These are phyloP conservation scores for Daedalea quercina DNA, from an alignment of 768 basidiomycete species.

Conservation along the genomic window DNA sequence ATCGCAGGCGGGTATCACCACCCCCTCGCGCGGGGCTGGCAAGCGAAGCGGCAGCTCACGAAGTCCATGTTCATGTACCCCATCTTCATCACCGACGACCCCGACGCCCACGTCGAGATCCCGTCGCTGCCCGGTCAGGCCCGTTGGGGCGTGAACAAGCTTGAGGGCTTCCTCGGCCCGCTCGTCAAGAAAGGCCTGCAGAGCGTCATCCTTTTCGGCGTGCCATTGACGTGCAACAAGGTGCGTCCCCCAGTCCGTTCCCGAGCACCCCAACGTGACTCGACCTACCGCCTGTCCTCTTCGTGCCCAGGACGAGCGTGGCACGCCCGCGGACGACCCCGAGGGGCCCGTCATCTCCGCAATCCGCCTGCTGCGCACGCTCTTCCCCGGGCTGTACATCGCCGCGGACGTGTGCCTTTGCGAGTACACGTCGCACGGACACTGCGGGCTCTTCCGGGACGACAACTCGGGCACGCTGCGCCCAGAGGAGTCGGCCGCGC, in stretches of 20 bases:
- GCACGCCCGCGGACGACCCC: conserved; percentile 86
- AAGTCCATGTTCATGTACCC: conserved; percentile 99
- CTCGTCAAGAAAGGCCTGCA: conserved; percentile 84
- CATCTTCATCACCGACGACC: conserved; percentile 95
- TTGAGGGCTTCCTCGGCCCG: conserved; percentile 83
- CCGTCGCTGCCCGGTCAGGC: conserved; percentile 77
- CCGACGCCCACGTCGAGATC: conserved; percentile 76
- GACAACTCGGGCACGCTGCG: conserved; percentile 79
- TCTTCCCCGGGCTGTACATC: conserved; percentile 85
- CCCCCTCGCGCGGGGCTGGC: conserved; percentile 84
- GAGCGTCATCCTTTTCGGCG: conserved; percentile 94
- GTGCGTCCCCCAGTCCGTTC: conserved; percentile 28
- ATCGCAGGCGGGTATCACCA: conserved; percentile 94
- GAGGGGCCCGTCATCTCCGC: conserved; percentile 90
- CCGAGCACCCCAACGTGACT: background rate
- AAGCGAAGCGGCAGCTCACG: conserved; percentile 69
- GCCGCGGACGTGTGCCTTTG: conserved; percentile 98
- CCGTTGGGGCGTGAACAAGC: conserved; percentile 91
- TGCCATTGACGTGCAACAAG: conserved; percentile 76
- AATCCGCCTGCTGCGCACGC: conserved; percentile 65
- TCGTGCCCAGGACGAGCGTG: conserved; percentile 58
- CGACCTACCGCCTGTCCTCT: background rate
- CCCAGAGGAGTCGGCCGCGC: conserved; percentile 69
- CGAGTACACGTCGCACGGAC: conserved; percentile 98
- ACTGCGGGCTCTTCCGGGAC: conserved; percentile 76